phyloP scores from a whole-genome alignment of 176 grass and related monocot species.

The Musa beccarii region DNA sequence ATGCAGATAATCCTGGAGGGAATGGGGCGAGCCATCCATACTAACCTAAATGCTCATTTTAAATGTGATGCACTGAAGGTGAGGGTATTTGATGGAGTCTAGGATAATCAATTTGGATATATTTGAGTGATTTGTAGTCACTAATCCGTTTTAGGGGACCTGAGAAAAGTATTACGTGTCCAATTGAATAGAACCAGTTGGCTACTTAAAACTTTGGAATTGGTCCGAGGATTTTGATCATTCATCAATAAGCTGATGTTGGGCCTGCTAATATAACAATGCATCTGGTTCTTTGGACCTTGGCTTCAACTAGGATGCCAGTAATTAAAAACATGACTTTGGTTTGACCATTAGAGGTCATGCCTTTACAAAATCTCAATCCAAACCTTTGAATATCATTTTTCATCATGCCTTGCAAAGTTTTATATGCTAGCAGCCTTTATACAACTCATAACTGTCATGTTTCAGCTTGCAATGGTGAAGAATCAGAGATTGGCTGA shows the following conservation, averaged over 20 bases:
- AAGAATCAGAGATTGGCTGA: slow-evolving; percentile 95
- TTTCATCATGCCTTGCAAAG: not conserved
- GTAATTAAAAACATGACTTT: too few relatives aligned
- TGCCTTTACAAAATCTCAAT: too few relatives aligned
- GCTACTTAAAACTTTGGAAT: too few relatives aligned
- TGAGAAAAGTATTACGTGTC: too few relatives aligned
- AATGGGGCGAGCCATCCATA: slow-evolving; percentile 85
- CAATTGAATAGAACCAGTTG: too few relatives aligned
- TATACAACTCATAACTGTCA: not conserved
- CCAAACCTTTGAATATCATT: not conserved
- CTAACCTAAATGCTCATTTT: slow-evolving; percentile 81
- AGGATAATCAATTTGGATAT: slow-evolving; percentile 8
- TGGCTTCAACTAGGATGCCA: too few relatives aligned
- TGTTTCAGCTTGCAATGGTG: slow-evolving; percentile 84
- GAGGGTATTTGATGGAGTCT: slow-evolving; percentile 11
- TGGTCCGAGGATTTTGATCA: too few relatives aligned
- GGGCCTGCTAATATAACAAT: too few relatives aligned
- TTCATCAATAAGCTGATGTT: too few relatives aligned
- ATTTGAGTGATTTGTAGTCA: not conserved
- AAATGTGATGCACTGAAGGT: slow-evolving; percentile 94
- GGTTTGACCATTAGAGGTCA: too few relatives aligned
- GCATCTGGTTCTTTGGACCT: too few relatives aligned
- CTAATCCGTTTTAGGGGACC: too few relatives aligned
- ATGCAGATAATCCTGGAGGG: slow-evolving; percentile 85
- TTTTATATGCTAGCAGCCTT: not conserved